Conservation (phyloP, 345 rosid genomes). For the Eucalyptus coolabah region DNA sequence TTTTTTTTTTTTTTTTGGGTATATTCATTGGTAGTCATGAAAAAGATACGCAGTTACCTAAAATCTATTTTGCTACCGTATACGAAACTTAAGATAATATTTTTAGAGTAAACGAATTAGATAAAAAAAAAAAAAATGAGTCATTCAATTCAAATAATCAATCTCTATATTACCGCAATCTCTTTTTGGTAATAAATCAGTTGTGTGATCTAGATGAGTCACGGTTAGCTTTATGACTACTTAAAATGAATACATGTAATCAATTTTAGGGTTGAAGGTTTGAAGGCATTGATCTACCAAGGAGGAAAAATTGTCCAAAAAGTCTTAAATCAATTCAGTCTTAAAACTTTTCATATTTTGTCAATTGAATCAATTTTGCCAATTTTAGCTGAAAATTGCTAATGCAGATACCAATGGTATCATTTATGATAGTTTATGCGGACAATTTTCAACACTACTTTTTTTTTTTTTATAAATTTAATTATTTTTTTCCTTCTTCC, state of each 20-base stretch:
- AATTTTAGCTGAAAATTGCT: accelerated
- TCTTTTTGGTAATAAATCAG: too few species aligned
- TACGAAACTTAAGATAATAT: neutral
- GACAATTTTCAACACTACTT: too few species aligned
- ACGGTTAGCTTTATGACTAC: neutral
- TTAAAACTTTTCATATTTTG: too few species aligned
- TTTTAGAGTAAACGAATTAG: neutral
- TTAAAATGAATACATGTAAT: neutral
- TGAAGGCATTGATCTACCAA: neutral
- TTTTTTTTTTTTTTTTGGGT: too few species aligned
- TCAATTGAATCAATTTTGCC: accelerated
- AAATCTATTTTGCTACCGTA: neutral
- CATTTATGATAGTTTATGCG: accelerated
- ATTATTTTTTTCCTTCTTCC: too few species aligned
- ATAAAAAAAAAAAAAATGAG: neutral
- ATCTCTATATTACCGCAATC: too few species aligned
- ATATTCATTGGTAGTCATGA: neutral
- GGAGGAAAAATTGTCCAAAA: accelerated
- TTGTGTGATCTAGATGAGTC: neutral
- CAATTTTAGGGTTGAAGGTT: neutral
- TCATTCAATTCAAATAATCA: neutral
- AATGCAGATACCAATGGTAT: accelerated
- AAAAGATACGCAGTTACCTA: neutral
- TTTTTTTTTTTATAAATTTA: too few species aligned
- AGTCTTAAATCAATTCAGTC: accelerated